Evolutionary conservation across 306 rosid genomes (phyloP).

Genomic region (Fragaria ananassa): DNA sequence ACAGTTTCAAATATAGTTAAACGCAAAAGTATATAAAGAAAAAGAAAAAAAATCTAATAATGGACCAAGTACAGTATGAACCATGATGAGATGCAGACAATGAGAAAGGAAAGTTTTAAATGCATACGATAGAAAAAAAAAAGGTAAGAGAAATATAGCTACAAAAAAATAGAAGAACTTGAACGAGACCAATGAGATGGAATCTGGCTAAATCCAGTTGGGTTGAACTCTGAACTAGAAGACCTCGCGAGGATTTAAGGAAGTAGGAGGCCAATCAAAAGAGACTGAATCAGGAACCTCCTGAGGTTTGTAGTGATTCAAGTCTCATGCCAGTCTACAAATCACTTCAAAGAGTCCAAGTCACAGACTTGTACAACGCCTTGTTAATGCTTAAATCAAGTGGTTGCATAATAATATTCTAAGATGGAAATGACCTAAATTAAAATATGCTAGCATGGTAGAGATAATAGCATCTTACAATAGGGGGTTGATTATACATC

Average conservation of each 20-base stretch:
- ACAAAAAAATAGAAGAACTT: not conserved
- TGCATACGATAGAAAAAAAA: not conserved
- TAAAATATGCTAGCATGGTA: too few species aligned
- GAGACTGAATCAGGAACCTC: not conserved
- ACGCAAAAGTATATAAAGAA: not conserved
- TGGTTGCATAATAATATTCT: too few species aligned
- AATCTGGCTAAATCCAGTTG: not conserved
- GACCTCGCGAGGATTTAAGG: not conserved
- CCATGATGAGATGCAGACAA: not conserved
- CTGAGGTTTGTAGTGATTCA: not conserved
- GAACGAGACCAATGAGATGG: slow-evolving; percentile 1
- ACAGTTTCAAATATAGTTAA: not conserved
- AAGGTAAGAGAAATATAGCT: too few species aligned
- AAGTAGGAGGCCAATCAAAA: not conserved
- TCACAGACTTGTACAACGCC: too few species aligned
- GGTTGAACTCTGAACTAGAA: slow-evolving; percentile 8
- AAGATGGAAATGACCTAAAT: too few species aligned
- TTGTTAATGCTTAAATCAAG: too few species aligned
- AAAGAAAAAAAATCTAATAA: not conserved
- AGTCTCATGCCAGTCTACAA: not conserved
- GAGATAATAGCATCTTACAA: too few species aligned
- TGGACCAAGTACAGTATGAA: not conserved
- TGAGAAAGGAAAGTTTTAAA: not conserved
- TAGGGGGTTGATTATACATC: too few species aligned
- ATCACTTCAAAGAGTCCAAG: not conserved